A percentile compares a stretch with the other conserved stretches of the same genome.
Evolutionary conservation across 1,284 basidiomycete genomes (phyloP).

Genomic region (Boletus holoroseus): DNA sequence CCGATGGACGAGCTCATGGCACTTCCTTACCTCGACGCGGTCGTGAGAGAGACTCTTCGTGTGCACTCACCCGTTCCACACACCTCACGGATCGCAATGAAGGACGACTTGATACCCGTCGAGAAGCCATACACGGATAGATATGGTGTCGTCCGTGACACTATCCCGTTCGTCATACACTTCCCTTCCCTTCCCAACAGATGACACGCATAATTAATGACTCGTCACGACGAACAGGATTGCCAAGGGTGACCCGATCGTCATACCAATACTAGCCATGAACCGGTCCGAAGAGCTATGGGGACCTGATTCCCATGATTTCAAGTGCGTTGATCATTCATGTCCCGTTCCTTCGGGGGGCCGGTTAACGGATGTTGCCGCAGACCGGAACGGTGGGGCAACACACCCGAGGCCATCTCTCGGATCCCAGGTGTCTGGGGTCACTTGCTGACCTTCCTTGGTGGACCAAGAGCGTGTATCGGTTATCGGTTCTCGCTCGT

Average conservation of each 20-base stretch:
- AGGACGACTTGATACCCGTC: conserved; percentile 58
- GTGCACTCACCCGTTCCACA: too few species aligned
- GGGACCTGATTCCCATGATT: conserved; percentile 42
- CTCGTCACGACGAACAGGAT: conserved; percentile 25
- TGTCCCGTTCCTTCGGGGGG: accelerated
- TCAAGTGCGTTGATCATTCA: conserved; percentile 10
- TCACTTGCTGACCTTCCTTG: conserved; percentile 56
- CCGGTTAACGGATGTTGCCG: neutral
- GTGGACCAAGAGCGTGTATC: conserved; percentile 58
- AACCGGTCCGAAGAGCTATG: conserved; percentile 40
- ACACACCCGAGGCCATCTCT: conserved; percentile 40
- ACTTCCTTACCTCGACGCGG: too few species aligned
- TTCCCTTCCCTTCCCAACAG: too few species aligned
- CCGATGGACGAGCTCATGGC: too few species aligned
- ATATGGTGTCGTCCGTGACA: conserved; percentile 35
- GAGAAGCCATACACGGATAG: conserved; percentile 40
- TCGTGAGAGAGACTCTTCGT: too few species aligned
- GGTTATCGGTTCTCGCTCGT: conserved; percentile 67
- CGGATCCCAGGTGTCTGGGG: conserved; percentile 55
- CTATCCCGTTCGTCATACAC: conserved; percentile 14
- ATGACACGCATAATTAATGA: neutral
- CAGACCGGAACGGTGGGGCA: conserved; percentile 56
- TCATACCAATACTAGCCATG: conserved; percentile 38
- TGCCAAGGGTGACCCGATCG: conserved; percentile 34
- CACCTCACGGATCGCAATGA: conserved; percentile 30